phyloP scores from a whole-genome alignment of 2,329 filamentous ascomycete species.

The Arthrinium puccinioides region DNA sequence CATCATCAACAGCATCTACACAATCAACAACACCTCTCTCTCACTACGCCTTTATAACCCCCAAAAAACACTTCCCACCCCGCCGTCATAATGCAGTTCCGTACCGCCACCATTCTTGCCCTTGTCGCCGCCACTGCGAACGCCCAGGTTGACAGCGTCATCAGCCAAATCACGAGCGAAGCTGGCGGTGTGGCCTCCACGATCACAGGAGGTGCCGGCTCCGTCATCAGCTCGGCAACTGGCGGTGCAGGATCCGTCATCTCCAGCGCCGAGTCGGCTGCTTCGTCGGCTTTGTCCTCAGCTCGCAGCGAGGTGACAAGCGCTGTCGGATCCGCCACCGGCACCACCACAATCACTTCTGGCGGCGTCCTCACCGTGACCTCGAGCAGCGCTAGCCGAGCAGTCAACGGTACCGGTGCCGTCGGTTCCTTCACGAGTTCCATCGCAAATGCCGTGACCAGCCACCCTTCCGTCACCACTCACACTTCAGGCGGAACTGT shows the following conservation, averaged over 20 bases:
- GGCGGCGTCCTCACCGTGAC: not conserved
- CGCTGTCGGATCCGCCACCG: not conserved
- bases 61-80: not conserved
- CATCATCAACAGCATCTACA: not conserved
- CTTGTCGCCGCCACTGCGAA: not conserved
- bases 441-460: too few species aligned
- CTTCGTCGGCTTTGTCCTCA: not conserved
- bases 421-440: too few species aligned
- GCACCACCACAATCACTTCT: not conserved
- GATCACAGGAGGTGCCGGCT: not conserved
- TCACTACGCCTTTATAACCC: not conserved
- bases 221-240: not conserved
- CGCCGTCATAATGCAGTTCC: constrained; percentile 2
- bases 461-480: too few species aligned
- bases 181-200: not conserved
- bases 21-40: not conserved
- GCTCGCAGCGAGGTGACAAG: not conserved
- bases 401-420: not conserved
- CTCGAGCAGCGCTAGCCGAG: not conserved
- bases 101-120: not conserved
- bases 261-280: not conserved
- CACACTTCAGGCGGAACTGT: too few species aligned
- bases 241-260: not conserved
- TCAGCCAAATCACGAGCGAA: not conserved
- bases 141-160: not conserved